Percentiles rank a stretch among this genome's conserved stretches.
phyloP scores from a whole-genome alignment of 23 red algal genomes.

The Gracilariopsis chorda region DNA sequence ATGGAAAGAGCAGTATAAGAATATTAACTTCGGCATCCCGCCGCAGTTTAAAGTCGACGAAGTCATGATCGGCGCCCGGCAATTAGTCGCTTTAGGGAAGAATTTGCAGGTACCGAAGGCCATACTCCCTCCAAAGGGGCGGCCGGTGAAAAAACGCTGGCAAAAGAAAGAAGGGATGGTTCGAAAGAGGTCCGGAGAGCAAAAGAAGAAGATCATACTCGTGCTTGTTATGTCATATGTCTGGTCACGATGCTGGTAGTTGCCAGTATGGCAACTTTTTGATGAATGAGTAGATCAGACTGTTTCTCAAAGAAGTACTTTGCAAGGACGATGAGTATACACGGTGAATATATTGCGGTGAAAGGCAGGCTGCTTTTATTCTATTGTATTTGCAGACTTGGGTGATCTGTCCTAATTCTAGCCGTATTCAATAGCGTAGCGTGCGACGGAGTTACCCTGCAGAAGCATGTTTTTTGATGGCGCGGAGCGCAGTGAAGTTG shows the following conservation, averaged over 20 bases:
- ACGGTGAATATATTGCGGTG: too few relatives aligned
- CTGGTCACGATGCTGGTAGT: background rate
- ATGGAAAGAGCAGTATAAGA: background rate
- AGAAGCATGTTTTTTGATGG: too few relatives aligned
- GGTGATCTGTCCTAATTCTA: too few relatives aligned
- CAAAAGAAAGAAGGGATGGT: background rate
- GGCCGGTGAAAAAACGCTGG: conserved; percentile 8
- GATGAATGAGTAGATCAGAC: too few relatives aligned
- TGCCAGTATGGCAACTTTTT: too few relatives aligned
- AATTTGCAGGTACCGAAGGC: background rate
- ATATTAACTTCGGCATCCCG: background rate
- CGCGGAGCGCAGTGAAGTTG: too few relatives aligned
- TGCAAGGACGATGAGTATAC: too few relatives aligned
- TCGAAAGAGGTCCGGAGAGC: background rate
- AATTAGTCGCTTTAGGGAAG: background rate
- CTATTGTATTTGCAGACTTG: too few relatives aligned
- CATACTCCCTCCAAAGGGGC: background rate
- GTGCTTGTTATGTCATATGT: background rate
- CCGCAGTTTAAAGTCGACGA: background rate
- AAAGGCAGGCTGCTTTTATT: too few relatives aligned
- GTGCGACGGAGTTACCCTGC: too few relatives aligned
- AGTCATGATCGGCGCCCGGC: background rate
- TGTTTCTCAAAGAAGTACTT: too few relatives aligned
- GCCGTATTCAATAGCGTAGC: too few relatives aligned
- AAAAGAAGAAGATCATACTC: background rate